Percentiles rank a stretch among this genome's conserved stretches.
Evolutionary conservation across 768 basidiomycete genomes (phyloP).

Genomic region (Chiua virens): DNA sequence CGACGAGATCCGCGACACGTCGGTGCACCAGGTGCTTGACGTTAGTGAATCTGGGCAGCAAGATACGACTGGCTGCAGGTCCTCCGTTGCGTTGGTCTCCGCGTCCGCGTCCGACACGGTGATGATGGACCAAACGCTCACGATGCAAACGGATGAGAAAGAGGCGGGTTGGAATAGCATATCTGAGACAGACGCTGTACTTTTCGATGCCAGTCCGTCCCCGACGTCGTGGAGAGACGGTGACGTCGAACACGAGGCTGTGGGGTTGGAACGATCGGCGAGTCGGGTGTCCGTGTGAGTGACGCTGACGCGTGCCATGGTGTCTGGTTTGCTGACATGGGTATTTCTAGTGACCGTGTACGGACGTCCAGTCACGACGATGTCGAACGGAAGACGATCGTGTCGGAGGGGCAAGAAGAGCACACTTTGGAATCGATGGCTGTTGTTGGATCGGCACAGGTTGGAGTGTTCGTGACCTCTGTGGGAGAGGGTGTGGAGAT

Average conservation of each 20-base stretch:
- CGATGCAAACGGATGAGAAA: background rate
- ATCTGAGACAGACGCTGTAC: background rate
- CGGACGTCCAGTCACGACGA: background rate
- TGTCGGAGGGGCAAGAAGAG: no score
- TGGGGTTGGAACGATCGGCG: background rate
- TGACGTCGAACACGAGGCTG: background rate
- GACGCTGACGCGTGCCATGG: background rate
- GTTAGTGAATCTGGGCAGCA: background rate
- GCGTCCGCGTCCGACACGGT: background rate
- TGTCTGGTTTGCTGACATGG: background rate
- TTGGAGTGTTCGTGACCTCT: background rate
- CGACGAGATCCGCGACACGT: background rate
- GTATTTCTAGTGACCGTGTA: background rate
- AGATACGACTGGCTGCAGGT: no score
- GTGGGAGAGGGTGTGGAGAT: background rate
- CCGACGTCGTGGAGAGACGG: background rate
- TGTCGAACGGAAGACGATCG: background rate
- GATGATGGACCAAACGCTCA: background rate
- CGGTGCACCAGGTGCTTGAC: background rate
- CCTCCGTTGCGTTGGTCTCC: background rate
- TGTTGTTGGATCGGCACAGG: no score
- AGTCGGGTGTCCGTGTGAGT: constrained; percentile 1
- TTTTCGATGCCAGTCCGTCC: background rate
- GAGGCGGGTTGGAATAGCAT: background rate
- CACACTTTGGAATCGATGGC: background rate